Percentiles rank a stretch among this genome's conserved stretches.
These are phyloP conservation scores for Aureobasidium sp. DNA, from an alignment of 2,329 filamentous ascomycete species.

Conservation along the genomic window DNA sequence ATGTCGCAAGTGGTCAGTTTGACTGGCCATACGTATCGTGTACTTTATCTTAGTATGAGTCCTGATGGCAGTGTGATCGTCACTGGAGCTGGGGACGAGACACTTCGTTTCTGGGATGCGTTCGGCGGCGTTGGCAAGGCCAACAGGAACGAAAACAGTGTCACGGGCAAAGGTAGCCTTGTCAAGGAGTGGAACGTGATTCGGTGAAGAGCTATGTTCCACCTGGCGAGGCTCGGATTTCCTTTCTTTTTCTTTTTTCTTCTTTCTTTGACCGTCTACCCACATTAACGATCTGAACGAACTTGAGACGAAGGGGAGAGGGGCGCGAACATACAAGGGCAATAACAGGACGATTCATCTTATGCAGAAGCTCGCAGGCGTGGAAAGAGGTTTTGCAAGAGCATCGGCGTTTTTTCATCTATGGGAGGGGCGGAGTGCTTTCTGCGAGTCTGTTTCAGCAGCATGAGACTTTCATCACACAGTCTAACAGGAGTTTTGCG, in stretches of 20 bases:
- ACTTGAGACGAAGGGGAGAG: neutral
- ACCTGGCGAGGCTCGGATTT: neutral
- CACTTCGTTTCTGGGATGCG: slow-evolving; percentile 90
- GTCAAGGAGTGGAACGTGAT: slow-evolving; percentile 80
- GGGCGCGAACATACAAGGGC: neutral
- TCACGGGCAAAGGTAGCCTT: slow-evolving; percentile 39
- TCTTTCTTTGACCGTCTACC: neutral
- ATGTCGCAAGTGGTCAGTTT: slow-evolving; percentile 96
- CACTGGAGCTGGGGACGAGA: slow-evolving; percentile 94
- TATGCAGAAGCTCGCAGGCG: neutral
- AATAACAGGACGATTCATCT: slow-evolving; percentile 3
- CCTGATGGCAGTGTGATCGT: slow-evolving; percentile 91
- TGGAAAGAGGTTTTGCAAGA: neutral
- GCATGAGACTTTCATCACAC: neutral
- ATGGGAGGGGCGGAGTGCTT: neutral
- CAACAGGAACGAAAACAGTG: slow-evolving; percentile 56
- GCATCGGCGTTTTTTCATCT: neutral
- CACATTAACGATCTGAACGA: slow-evolving; percentile 7
- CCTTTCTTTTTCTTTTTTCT: neutral
- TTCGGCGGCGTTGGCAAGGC: slow-evolving; percentile 76
- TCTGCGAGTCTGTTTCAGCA: neutral
- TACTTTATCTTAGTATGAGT: slow-evolving; percentile 94
- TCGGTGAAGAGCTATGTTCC: slow-evolving; percentile 38
- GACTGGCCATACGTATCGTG: slow-evolving; percentile 93
- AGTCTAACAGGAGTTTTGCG: neutral